Evolutionary conservation across 441 rosid species (phyloP).

Genomic region (Eruca vesicaria): DNA sequence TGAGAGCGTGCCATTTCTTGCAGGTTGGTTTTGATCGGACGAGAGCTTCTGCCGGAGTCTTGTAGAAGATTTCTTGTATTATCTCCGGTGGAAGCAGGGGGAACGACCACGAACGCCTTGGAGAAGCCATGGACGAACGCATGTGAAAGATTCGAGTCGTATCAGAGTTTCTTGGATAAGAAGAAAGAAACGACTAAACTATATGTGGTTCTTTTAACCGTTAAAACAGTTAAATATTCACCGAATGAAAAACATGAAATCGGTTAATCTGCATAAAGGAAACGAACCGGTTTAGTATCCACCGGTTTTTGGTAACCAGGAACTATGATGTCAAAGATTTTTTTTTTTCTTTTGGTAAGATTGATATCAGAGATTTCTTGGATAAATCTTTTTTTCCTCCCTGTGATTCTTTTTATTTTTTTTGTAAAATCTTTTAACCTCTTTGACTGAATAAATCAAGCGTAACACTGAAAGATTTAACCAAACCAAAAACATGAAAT

Average conservation of each 20-base stretch:
- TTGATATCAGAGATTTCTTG: too few relatives aligned
- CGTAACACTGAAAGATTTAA: too few relatives aligned
- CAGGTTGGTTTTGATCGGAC: not conserved
- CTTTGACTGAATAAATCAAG: too few relatives aligned
- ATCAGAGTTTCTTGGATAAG: not conserved
- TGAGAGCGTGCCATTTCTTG: not conserved
- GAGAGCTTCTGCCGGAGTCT: not conserved
- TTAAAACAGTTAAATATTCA: not conserved
- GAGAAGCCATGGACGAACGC: not conserved
- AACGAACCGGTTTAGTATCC: not conserved
- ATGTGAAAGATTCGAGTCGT: not conserved
- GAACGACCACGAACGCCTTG: not conserved
- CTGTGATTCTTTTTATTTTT: too few relatives aligned
- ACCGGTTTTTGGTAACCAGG: too few relatives aligned
- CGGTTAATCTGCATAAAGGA: not conserved
- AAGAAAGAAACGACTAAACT: not conserved
- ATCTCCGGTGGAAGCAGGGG: not conserved
- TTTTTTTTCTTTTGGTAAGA: too few relatives aligned
- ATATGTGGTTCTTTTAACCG: not conserved
- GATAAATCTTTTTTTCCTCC: too few relatives aligned
- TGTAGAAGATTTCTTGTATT: not conserved
- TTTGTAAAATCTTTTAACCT: too few relatives aligned
- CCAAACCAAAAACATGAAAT: too few relatives aligned
- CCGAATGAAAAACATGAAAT: not conserved
- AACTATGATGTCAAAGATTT: too few relatives aligned